These are phyloP conservation scores for Podila epicladia DNA, from an alignment of 192 early-diverging fungal species.

Conservation along the genomic window DNA sequence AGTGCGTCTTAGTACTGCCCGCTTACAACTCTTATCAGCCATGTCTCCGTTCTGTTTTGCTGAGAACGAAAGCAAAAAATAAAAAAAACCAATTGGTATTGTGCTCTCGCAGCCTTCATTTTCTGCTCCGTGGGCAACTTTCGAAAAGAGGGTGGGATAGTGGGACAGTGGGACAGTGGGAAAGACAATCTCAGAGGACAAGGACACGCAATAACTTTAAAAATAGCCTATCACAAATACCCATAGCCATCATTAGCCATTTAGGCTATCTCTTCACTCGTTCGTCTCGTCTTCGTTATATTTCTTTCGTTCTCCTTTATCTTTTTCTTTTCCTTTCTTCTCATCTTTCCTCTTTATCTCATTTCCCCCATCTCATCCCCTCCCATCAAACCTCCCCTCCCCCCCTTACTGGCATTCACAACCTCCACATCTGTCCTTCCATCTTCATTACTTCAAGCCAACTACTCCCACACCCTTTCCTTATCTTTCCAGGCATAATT, in stretches of 20 bases:
- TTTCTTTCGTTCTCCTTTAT: not conserved
- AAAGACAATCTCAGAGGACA: not conserved
- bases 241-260: not conserved
- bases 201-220: not conserved
- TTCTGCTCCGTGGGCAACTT: constrained; percentile 33
- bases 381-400: constrained; percentile 1
- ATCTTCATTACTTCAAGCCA: not conserved
- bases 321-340: not conserved
- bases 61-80: not conserved
- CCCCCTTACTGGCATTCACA: not conserved
- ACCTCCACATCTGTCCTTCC: not conserved
- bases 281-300: no score
- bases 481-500: not conserved
- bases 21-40: not conserved
- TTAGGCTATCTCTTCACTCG: not conserved
- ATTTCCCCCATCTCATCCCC: not conserved
- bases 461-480: not conserved
- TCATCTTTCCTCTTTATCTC: not conserved
- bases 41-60: not conserved
- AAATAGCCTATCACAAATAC: not conserved
- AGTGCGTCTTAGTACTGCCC: no score
- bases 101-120: not conserved
- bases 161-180: not conserved
- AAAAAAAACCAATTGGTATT: no score
- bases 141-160: not conserved